A percentile compares a stretch with the other conserved stretches of the same genome.
phyloP scores from a whole-genome alignment of 257 asterid species.

The Scutellaria galericulata region DNA sequence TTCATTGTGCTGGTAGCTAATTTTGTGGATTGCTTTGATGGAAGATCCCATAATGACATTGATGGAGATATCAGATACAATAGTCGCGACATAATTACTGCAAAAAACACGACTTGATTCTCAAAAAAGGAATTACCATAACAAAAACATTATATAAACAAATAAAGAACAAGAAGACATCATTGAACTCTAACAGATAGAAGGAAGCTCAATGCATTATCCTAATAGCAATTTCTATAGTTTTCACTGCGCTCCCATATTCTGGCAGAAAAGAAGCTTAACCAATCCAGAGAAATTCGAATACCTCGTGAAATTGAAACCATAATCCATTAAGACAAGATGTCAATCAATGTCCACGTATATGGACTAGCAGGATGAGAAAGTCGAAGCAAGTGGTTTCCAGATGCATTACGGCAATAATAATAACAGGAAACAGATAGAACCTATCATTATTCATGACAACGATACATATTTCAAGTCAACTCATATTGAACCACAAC shows the following conservation, averaged over 20 bases:
- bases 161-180: background rate
- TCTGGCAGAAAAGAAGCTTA: constrained; percentile 5
- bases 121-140: constrained; percentile 15
- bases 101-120: constrained; percentile 28
- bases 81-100: constrained; percentile 72
- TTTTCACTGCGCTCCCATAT: background rate
- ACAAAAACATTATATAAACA: background rate
- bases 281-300: background rate
- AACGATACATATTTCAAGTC: background rate
- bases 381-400: background rate
- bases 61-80: constrained; percentile 64
- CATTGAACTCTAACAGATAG: background rate
- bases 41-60: constrained; percentile 49
- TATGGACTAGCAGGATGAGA: background rate
- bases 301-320: background rate
- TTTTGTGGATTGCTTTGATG: constrained; percentile 58
- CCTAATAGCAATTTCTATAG: constrained; percentile 5
- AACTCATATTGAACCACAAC: background rate
- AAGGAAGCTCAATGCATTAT: background rate
- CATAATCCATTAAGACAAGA: constrained; percentile 11
- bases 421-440: constrained; percentile 15
- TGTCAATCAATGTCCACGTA: background rate
- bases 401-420: background rate
- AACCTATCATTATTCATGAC: constrained; percentile 1
- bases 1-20: constrained; percentile 70